Percentiles rank a stretch among this genome's conserved stretches.
Evolutionary conservation across 192 early-diverging fungal species (phyloP).

Genomic region (Rhizophagus sp.): DNA sequence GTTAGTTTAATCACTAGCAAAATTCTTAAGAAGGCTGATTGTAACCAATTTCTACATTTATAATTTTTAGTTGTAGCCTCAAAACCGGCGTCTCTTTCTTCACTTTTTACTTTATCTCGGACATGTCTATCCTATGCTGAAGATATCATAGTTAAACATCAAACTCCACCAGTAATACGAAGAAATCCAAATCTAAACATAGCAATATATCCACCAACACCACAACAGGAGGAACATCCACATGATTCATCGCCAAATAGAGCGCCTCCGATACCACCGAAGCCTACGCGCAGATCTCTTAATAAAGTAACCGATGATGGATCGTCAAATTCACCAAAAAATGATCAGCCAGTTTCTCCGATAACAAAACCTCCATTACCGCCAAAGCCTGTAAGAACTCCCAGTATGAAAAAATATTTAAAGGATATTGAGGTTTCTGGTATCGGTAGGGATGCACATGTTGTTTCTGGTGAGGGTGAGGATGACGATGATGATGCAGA

Average conservation of each 20-base stretch:
- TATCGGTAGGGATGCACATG: conserved; percentile 27
- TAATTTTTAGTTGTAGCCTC: conserved; percentile 37
- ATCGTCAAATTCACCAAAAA: conserved; percentile 28
- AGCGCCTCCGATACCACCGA: conserved; percentile 24
- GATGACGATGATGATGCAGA: conserved; percentile 36
- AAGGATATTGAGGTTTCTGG: conserved; percentile 31
- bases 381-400: conserved; percentile 52
- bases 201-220: conserved; percentile 36
- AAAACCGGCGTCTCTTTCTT: conserved; percentile 40
- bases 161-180: conserved; percentile 36
- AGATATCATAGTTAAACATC: conserved; percentile 47
- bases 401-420: conserved; percentile 35
- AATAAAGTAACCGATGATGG: conserved; percentile 22
- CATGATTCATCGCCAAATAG: conserved; percentile 14
- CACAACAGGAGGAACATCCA: conserved; percentile 33
- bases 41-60: background rate
- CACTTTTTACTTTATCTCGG: conserved; percentile 43
- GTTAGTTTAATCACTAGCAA: background rate
- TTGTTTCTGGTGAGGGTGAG: conserved; percentile 40
- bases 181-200: conserved; percentile 37
- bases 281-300: conserved; percentile 20
- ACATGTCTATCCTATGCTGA: conserved; percentile 47
- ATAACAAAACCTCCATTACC: conserved; percentile 55
- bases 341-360: conserved; percentile 35
- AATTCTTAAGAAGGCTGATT: background rate